A percentile compares a stretch with the other conserved stretches of the same genome.
These are phyloP conservation scores for Pilasporangium apinafurcum DNA, from an alignment of 352 stramenopile genomes.

Conservation along the genomic window DNA sequence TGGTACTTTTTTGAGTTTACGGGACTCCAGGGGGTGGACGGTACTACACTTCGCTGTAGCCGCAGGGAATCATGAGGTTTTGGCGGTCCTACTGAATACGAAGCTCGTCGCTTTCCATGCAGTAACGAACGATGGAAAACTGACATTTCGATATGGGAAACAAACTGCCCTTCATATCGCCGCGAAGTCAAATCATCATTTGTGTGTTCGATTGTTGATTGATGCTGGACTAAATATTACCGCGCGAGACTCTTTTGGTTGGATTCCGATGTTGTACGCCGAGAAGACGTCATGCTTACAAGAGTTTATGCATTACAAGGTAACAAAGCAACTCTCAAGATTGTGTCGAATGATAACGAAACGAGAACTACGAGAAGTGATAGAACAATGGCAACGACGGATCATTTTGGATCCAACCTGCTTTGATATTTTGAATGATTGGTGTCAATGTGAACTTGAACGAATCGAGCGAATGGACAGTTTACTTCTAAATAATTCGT, in stretches of 20 bases:
- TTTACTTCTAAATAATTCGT: slow-evolving; percentile 35
- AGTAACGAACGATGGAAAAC: slow-evolving; percentile 19
- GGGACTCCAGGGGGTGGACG: slow-evolving; percentile 32
- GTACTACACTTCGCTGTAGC: slow-evolving; percentile 45
- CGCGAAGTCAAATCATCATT: slow-evolving; percentile 16
- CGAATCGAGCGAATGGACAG: slow-evolving; percentile 49
- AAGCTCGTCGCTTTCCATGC: slow-evolving; percentile 30
- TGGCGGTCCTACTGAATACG: slow-evolving; percentile 23
- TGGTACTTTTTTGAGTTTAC: slow-evolving; percentile 34
- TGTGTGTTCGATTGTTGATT: slow-evolving; percentile 36
- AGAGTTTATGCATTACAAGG: slow-evolving; percentile 52
- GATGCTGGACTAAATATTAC: slow-evolving; percentile 23
- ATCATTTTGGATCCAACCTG: slow-evolving; percentile 34
- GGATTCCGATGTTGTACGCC: slow-evolving; percentile 45
- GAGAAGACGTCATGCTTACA: slow-evolving; percentile 16
- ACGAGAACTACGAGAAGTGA: slow-evolving; percentile 32
- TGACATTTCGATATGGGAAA: too few species aligned
- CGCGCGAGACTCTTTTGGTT: slow-evolving; percentile 32
- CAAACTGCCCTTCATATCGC: slow-evolving; percentile 63
- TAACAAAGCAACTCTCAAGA: slow-evolving; percentile 46
- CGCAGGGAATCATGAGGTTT: slow-evolving; percentile 41
- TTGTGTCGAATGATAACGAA: slow-evolving; percentile 43
- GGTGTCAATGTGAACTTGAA: slow-evolving; percentile 34
- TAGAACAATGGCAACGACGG: slow-evolving; percentile 37
- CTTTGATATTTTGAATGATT: slow-evolving; percentile 69